Percentiles rank a stretch among this genome's conserved stretches.
Conservation (phyloP, 495 filamentous ascomycete species). For the Evansstolkia leycettana region DNA sequence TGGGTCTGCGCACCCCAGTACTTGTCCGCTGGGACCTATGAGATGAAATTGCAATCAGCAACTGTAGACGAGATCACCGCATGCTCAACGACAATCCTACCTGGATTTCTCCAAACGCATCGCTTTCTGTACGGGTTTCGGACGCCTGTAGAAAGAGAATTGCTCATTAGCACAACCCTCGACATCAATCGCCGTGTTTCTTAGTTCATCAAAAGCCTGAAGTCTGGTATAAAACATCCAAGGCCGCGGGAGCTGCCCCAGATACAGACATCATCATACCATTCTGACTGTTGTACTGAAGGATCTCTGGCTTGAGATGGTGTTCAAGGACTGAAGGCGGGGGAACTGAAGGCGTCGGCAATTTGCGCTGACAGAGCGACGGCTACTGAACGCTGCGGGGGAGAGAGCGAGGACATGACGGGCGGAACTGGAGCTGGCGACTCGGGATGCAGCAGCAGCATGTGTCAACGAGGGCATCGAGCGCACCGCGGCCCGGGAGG, state of each 20-base stretch:
- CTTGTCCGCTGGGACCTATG: constrained; percentile 74
- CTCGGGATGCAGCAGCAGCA: constrained; percentile 23
- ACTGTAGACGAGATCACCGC: background rate
- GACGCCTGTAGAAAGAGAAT: constrained; percentile 22
- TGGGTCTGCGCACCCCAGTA: constrained; percentile 99
- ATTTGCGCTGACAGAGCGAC: constrained; percentile 23
- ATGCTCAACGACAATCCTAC: constrained; percentile 11
- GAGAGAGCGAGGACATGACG: constrained; percentile 9
- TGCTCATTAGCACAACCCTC: constrained; percentile 4
- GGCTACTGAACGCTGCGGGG: constrained; percentile 16
- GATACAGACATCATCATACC: constrained; percentile 20
- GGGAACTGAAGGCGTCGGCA: constrained; percentile 23
- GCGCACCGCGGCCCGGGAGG: constrained; percentile 34
- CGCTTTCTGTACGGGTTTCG: constrained; percentile 62
- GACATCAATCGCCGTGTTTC: too few species aligned
- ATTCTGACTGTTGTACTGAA: constrained; percentile 34
- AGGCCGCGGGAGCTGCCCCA: too few species aligned
- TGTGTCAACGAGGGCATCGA: constrained; percentile 31
- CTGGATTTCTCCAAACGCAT: constrained; percentile 93
- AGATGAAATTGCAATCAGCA: constrained; percentile 11
- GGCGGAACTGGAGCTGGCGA: constrained; percentile 10
- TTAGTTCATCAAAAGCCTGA: too few species aligned
- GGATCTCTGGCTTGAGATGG: constrained; percentile 24
- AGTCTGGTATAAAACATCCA: too few species aligned
- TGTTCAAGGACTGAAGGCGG: constrained; percentile 30